Percentiles rank a stretch among this genome's conserved stretches.
phyloP scores from a whole-genome alignment of 805 yeast species.

The Torulaspora microellipsoides region DNA sequence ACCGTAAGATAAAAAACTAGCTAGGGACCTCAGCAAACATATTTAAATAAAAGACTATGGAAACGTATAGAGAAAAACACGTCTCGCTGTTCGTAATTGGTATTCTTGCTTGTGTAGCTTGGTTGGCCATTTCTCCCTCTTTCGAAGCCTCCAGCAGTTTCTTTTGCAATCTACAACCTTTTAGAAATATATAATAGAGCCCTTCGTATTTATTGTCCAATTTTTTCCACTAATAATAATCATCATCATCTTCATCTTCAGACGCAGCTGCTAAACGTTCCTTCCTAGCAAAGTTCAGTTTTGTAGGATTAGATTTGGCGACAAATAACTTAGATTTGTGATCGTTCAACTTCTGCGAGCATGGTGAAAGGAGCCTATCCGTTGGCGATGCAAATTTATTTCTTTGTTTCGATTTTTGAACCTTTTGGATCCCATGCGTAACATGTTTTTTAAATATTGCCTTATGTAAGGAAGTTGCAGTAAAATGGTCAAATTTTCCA shows the following conservation, averaged over 20 bases:
- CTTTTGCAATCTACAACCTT: too few species aligned
- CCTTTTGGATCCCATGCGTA: constrained; percentile 8
- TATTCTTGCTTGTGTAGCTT: background rate
- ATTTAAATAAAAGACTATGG: too few species aligned
- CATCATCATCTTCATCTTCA: constrained; percentile 7
- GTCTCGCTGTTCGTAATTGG: background rate
- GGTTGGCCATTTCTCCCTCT: background rate
- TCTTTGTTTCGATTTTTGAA: constrained; percentile 14
- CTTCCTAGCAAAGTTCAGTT: constrained; percentile 13
- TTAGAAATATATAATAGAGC: background rate
- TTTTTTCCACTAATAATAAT: background rate
- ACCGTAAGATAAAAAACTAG: too few species aligned
- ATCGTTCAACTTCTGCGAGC: constrained; percentile 50
- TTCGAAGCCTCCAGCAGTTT: too few species aligned
- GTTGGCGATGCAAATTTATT: constrained; percentile 49
- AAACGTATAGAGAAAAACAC: background rate
- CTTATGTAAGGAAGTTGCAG: constrained; percentile 18
- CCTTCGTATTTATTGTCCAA: background rate
- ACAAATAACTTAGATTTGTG: constrained; percentile 37
- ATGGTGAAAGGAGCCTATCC: constrained; percentile 53
- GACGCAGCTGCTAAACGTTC: background rate
- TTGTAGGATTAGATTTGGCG: constrained; percentile 20
- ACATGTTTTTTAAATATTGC: constrained; percentile 23
- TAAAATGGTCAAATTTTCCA: background rate
- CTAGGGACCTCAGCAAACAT: too few species aligned